Percentiles rank a stretch among this genome's conserved stretches.
phyloP scores from a whole-genome alignment of 495 filamentous ascomycete genomes.

The Aspergillus bridgeri region DNA sequence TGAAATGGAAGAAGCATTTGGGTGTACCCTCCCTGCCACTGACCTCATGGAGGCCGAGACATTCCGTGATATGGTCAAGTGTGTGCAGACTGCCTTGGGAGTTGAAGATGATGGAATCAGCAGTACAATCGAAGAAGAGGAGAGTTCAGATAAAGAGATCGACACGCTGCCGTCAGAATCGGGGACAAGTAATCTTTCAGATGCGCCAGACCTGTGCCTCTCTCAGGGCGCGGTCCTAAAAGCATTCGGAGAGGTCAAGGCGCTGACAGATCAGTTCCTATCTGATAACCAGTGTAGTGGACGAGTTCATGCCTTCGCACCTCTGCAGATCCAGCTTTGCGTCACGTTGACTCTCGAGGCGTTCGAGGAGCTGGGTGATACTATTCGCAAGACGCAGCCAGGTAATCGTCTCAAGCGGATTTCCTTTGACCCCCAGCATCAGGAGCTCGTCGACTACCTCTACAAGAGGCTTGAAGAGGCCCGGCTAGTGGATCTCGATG shows the following conservation, averaged over 20 bases:
- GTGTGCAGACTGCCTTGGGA: constrained; percentile 10
- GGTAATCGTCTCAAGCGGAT: constrained; percentile 37
- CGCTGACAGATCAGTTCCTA: constrained; percentile 37
- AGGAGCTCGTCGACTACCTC: constrained; percentile 32
- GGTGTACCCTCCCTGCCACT: constrained; percentile 30
- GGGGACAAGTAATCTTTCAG: constrained; percentile 3
- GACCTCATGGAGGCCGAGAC: constrained; percentile 37
- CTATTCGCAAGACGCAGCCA: constrained; percentile 25
- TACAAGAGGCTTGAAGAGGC: constrained; percentile 44
- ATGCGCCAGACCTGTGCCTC: constrained; percentile 7
- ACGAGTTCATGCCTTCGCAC: constrained; percentile 26
- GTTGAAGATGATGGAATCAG: neutral
- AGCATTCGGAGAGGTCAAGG: constrained; percentile 29
- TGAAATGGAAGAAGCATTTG: constrained; percentile 46
- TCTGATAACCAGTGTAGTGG: constrained; percentile 31
- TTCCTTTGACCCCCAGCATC: constrained; percentile 27
- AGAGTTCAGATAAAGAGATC: neutral
- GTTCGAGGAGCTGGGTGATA: constrained; percentile 41
- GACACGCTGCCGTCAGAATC: constrained; percentile 3
- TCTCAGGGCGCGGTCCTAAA: constrained; percentile 10
- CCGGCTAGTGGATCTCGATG: constrained; percentile 36
- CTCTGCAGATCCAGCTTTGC: constrained; percentile 34
- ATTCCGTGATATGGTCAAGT: constrained; percentile 14
- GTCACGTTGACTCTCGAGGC: constrained; percentile 40
- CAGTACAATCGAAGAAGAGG: neutral